Evolutionary conservation across 1,284 basidiomycete species (phyloP), one percentile per base, ranked within the genome.

Genomic region (Mycena citricolor): DNA sequence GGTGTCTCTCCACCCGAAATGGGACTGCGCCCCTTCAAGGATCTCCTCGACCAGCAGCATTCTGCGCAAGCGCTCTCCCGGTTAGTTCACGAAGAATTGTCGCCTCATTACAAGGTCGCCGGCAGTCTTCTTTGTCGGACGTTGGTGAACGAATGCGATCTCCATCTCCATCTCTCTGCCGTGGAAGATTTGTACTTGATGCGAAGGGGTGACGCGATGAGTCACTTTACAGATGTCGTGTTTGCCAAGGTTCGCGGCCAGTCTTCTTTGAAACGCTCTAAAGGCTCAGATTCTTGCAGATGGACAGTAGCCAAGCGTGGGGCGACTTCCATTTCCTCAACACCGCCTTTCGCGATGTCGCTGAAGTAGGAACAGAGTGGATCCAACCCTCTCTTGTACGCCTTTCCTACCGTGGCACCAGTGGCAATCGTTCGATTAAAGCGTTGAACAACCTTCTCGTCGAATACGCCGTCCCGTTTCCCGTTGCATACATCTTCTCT

Each of bases 291-390:
- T 23, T 20, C 8, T 24, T 45, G 8, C 51, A 91, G 89, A 89
- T 90, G 74, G 83, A 88, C 49, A 66, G 66, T 7, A 68, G 73
- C 32, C 80, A 84, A 55, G 62, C 71, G 13, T 94, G 90, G 91
- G 73, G 69, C 26, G 90, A 93, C 61, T 90, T 89, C 60, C 90
- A 93, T 62, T 84, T 86, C 57, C 66, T 94, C 32, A 92, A 92
- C 53, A 82, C 79, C 25, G 79, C 83, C 5, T 85, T 93, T 54
- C 71, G 73, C 12, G 86, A 91, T 46, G 71, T 82, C 11, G 71
- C 85, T 25, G 75, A 80, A 49, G 65, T 74, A 59, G 69, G 68
- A 34, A 62, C 73, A 23, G 64, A 67, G 43, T 86, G 81, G 80
- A 77, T 92, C 45, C 81, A 90, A 39, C 61, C 81, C 0, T 73